Evolutionary conservation across 139 green algal species (phyloP).

Genomic region (Dunaliella primolecta): DNA sequence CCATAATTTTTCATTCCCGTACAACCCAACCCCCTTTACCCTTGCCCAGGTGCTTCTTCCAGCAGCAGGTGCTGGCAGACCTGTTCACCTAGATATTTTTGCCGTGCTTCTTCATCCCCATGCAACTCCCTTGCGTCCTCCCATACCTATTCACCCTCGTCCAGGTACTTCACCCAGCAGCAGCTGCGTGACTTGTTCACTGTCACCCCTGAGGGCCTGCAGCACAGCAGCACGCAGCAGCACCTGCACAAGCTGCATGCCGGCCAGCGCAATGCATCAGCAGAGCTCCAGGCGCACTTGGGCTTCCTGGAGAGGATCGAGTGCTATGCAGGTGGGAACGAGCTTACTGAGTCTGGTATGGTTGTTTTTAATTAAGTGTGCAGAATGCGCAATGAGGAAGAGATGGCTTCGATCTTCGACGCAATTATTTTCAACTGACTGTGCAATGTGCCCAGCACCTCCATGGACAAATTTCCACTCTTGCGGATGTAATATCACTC

Average conservation of each 20-base stretch:
- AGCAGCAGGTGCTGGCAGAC: too few species aligned
- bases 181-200: conserved; percentile 81
- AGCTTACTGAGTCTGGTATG: conserved; percentile 12
- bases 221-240: conserved; percentile 57
- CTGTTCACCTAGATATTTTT: too few species aligned
- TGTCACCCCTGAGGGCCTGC: conserved; percentile 50
- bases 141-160: too few species aligned
- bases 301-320: conserved; percentile 34
- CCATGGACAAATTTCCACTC: too few species aligned
- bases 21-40: too few species aligned
- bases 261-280: conserved; percentile 40
- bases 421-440: too few species aligned
- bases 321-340: conserved; percentile 34
- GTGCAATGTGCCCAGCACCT: too few species aligned
- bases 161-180: conserved; percentile 50
- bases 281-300: conserved; percentile 51
- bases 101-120: too few species aligned
- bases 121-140: too few species aligned
- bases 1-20: too few species aligned
- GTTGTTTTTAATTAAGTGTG: background rate
- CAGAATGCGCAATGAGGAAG: background rate
- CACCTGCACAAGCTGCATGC: conserved; percentile 68
- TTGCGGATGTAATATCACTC: too few species aligned
- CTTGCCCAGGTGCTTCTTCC: too few species aligned
- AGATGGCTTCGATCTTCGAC: conserved; percentile 12